Conservation (phyloP, 768 basidiomycete species). For the Rhodotorula graminis region DNA sequence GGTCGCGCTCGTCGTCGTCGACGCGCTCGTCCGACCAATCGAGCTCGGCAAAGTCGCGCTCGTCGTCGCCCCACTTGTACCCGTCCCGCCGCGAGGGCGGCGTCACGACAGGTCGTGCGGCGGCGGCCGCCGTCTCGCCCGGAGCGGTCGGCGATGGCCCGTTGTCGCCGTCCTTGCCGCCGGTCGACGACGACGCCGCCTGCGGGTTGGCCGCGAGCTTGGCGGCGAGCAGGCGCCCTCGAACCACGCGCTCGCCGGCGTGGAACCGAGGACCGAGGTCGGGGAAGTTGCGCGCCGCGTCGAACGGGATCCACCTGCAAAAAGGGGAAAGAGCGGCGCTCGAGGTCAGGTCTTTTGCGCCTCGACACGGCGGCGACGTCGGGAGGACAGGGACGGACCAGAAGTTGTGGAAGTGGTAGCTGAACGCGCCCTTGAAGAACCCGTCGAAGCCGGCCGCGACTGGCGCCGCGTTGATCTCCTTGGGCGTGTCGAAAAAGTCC, state of each 20-base stretch:
- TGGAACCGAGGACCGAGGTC: constrained; percentile 78
- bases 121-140: constrained; percentile 2
- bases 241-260: constrained; percentile 66
- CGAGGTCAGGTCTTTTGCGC: too few species aligned
- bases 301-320: constrained; percentile 90
- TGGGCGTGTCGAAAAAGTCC: constrained; percentile 81
- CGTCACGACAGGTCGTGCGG: background rate
- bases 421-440: constrained; percentile 92
- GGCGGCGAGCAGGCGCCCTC: constrained; percentile 44
- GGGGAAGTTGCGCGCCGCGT: constrained; percentile 87
- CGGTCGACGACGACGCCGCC: background rate
- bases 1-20: constrained; percentile 59
- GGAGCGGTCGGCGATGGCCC: constrained; percentile 16
- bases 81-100: background rate
- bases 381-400: constrained; percentile 54
- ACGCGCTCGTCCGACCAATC: constrained; percentile 46
- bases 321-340: background rate
- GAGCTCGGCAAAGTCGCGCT: constrained; percentile 31
- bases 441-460: constrained; percentile 85
- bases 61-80: constrained; percentile 44
- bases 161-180: background rate
- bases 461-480: constrained; percentile 68
- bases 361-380: too few species aligned
- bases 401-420: constrained; percentile 93
- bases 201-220: constrained; percentile 7